A percentile compares a stretch with the other conserved stretches of the same genome.
Evolutionary conservation across 371 early-diverging fungal species (phyloP).

Genomic region (Mortierella sp.): DNA sequence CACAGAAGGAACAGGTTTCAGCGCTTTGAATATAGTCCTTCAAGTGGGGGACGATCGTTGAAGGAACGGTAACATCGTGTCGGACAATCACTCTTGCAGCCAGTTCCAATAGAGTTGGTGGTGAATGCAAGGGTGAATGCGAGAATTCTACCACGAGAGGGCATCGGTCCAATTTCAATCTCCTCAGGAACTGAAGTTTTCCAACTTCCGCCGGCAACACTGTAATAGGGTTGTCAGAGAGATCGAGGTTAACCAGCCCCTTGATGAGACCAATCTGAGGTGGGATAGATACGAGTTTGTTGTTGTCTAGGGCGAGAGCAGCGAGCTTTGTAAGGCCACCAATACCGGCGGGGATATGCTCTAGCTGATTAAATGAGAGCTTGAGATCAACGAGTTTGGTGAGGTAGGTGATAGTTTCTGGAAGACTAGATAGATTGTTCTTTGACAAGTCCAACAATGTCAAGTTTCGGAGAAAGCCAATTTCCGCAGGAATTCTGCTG

Average conservation of each 20-base stretch:
- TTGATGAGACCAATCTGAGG: conserved; percentile 69
- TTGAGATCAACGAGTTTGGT: conserved; percentile 76
- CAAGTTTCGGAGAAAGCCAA: conserved; percentile 74
- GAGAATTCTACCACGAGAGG: conserved; percentile 61
- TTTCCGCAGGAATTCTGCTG: conserved; percentile 66
- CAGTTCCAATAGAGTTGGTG: conserved; percentile 76
- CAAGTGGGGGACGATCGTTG: conserved; percentile 64
- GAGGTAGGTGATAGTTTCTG: conserved; percentile 78
- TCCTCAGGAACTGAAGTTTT: conserved; percentile 73
- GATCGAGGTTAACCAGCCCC: conserved; percentile 72
- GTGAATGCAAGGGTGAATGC: conserved; percentile 55
- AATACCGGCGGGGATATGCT: conserved; percentile 71
- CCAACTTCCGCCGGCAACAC: conserved; percentile 82
- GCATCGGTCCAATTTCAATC: conserved; percentile 70
- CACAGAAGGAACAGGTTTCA: conserved; percentile 85
- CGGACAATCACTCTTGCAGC: conserved; percentile 82
- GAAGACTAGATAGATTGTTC: conserved; percentile 70
- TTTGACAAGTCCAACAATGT: conserved; percentile 73
- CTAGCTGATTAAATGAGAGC: conserved; percentile 74
- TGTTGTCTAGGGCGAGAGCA: conserved; percentile 67
- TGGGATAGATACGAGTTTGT: conserved; percentile 70
- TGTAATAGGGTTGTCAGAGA: conserved; percentile 74
- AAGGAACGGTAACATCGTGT: conserved; percentile 69
- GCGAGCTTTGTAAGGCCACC: conserved; percentile 70
- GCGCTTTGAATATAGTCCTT: conserved; percentile 76